Base-by-base conservation (phyloP, 345 rosid genomes). In the Tarenaya hassleriana region DNA sequence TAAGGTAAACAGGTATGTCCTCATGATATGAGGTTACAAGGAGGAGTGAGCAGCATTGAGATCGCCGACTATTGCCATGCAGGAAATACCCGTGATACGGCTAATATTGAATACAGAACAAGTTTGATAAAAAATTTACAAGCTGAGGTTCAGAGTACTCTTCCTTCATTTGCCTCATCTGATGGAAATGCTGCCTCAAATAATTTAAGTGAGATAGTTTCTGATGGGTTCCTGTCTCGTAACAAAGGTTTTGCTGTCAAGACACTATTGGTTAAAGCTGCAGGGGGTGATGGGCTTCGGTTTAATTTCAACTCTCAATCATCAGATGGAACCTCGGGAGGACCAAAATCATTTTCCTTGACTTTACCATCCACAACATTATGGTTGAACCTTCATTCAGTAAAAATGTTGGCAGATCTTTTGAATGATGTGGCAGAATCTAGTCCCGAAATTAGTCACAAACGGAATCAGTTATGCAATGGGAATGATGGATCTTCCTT, bases 1-100 rank as follows among this genome's bases (percentile, higher is more conserved):
- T 57, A 74, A 68, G 72, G 52, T 75, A 47, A 70, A 76, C 89
- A 92, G 98, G 85, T 88, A 55, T 64, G 66, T 60, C 86, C 88
- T 76, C 88, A 50, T 69, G 72, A 75, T 54, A 55, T 75, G 73
- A 79, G 76, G 64, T 58, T 85, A 55, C 78, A 81, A 62, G 98
- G 94, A 72, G 69, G 69, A 58, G 64, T 83, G 62, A 73, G 62
- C 64, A 60, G 61, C 53, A 29, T 92, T 50, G 95, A 85, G 73
- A 72, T 83, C 34, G 72, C 79, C 45, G 82, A 88, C 16, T 88
- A 68, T 64, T 54, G 69, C 17, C 58, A 58, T 62, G 47, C 44
- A 21, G 63, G 41, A 52, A 69, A 45, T 63, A 69, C 55, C 63
- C 50, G 21, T 55, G 54, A 46, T 46, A 58, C 57, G 41, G 46